Percentiles rank a stretch among this genome's conserved stretches.
These are phyloP conservation scores for Cadophora luteo-olivacea DNA, from an alignment of 2,329 filamentous ascomycete species.

Conservation along the genomic window DNA sequence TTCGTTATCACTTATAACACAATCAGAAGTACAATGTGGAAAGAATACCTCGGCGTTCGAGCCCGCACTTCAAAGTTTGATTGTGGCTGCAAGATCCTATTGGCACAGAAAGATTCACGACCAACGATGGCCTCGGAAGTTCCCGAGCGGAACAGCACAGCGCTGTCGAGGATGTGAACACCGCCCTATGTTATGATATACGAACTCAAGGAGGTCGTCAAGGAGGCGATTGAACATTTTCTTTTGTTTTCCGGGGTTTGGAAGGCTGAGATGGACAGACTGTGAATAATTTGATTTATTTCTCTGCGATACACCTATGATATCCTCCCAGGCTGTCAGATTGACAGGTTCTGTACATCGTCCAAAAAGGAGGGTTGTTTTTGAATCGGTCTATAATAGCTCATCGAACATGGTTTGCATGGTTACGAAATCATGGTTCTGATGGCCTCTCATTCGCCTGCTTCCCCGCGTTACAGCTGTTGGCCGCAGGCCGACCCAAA, in stretches of 20 bases:
- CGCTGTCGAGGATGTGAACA: background rate
- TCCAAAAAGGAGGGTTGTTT: no score
- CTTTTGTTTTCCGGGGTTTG: no score
- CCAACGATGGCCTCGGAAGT: background rate
- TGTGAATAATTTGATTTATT: no score
- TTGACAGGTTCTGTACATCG: no score
- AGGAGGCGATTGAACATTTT: background rate
- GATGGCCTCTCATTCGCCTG: background rate
- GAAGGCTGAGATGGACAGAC: no score
- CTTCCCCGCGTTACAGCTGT: slow-evolving; percentile 8
- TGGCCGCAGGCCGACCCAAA: background rate
- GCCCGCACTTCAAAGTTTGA: background rate
- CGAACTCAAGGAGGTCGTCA: background rate
- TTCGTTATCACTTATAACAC: background rate
- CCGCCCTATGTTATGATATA: background rate
- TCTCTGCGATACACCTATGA: no score
- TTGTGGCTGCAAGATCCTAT: background rate
- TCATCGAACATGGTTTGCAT: background rate
- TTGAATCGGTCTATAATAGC: background rate
- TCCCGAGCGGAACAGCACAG: background rate
- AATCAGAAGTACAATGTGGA: background rate
- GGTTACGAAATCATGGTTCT: background rate
- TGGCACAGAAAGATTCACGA: background rate
- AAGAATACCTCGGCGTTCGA: background rate
- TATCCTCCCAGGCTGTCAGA: no score